phyloP scores from a whole-genome alignment of 2,329 filamentous ascomycete species.

The Colletotrichum higginsianum region DNA sequence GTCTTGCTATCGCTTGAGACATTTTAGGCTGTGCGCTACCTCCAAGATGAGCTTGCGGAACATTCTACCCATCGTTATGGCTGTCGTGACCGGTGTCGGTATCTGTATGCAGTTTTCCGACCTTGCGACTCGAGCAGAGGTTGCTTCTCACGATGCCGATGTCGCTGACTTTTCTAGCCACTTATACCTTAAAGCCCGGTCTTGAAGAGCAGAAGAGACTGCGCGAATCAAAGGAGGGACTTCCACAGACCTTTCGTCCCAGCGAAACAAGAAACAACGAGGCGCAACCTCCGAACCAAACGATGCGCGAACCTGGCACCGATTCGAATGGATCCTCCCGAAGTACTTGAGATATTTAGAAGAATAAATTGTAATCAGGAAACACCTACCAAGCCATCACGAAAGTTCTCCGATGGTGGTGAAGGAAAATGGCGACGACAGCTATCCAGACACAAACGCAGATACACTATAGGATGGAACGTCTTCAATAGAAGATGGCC shows the following conservation, averaged over 20 bases:
- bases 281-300: background rate
- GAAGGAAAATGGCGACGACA: background rate
- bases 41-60: slow-evolving; percentile 34
- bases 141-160: background rate
- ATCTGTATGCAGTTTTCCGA: slow-evolving; percentile 25
- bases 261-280: slow-evolving; percentile 7
- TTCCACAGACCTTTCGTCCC: background rate
- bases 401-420: background rate
- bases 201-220: slow-evolving; percentile 34
- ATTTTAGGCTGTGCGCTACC: background rate
- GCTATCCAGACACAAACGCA: background rate
- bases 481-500: background rate
- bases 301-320: slow-evolving; percentile 4
- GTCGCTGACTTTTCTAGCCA: slow-evolving; percentile 20
- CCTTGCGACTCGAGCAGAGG: background rate
- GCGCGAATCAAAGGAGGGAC: slow-evolving; percentile 11
- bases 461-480: background rate
- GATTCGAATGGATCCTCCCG: background rate
- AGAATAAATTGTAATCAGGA: too few relatives aligned
- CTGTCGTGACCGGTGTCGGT: slow-evolving; percentile 31
- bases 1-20: too few relatives aligned
- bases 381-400: background rate
- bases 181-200: slow-evolving; percentile 32
- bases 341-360: background rate
- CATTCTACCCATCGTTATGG: slow-evolving; percentile 26